Evolutionary conservation across 192 early-diverging fungal genomes (phyloP).

Genomic region (Neocallimastix lanati): DNA sequence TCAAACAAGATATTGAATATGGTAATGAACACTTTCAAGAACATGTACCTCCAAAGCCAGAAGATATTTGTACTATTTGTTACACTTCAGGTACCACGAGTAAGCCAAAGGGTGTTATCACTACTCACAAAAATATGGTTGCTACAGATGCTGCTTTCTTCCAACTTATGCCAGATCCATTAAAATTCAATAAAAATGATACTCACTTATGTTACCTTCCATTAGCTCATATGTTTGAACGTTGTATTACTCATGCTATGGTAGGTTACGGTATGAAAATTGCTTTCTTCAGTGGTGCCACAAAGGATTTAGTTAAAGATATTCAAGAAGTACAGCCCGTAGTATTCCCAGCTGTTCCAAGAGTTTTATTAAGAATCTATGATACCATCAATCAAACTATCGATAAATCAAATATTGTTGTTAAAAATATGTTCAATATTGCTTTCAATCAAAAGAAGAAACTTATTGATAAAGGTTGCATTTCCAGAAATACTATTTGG

Average conservation of each 20-base stretch:
- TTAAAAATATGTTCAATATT: conserved; percentile 31
- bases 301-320: conserved; percentile 54
- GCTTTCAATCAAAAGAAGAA: conserved; percentile 31
- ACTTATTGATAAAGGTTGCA: conserved; percentile 17
- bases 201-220: conserved; percentile 71
- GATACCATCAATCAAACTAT: conserved; percentile 52
- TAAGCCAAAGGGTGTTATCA: conserved; percentile 31
- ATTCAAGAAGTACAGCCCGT: conserved; percentile 63
- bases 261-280: conserved; percentile 38
- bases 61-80: conserved; percentile 64
- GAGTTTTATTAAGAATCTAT: conserved; percentile 76
- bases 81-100: conserved; percentile 81
- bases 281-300: conserved; percentile 69
- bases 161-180: conserved; percentile 9
- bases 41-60: conserved; percentile 26
- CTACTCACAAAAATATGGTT: not conserved
- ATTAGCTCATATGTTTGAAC: conserved; percentile 52
- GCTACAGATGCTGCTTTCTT: conserved; percentile 16
- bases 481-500: conserved; percentile 15
- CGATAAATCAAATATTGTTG: conserved; percentile 43
- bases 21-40: not conserved
- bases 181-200: conserved; percentile 13
- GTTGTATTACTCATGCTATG: conserved; percentile 16
- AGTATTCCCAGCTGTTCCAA: conserved; percentile 63
- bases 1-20: not conserved